phyloP scores from a whole-genome alignment of 1,284 basidiomycete genomes.

The Calocybe gambosa region DNA sequence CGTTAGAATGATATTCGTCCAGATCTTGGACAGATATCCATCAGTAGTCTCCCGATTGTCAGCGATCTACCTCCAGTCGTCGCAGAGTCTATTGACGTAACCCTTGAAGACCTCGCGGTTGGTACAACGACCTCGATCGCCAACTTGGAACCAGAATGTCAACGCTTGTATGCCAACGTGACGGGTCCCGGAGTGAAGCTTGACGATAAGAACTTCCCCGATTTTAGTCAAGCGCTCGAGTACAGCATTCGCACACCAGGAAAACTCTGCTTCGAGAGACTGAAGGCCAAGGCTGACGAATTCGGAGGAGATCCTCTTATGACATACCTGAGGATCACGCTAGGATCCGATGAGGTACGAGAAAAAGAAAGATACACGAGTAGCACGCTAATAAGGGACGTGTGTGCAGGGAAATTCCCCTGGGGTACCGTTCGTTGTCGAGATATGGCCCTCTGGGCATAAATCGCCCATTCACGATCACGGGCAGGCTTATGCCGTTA shows the following conservation, averaged over 20 bases:
- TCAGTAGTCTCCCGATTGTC: conserved; percentile 10
- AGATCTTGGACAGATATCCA: conserved; percentile 4
- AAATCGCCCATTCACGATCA: conserved; percentile 19
- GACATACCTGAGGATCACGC: conserved; percentile 19
- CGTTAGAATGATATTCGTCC: conserved; percentile 1
- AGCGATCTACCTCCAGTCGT: conserved; percentile 15
- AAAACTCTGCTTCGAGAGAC: conserved; percentile 10
- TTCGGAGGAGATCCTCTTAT: conserved; percentile 10
- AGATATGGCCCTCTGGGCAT: conserved; percentile 21
- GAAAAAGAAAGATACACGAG: background rate
- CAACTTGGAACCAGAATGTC: conserved; percentile 18
- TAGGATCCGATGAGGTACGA: conserved; percentile 13
- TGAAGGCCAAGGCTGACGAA: conserved; percentile 10
- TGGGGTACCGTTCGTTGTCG: conserved; percentile 19
- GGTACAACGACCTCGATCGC: conserved; percentile 11
- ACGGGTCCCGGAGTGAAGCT: conserved; percentile 16
- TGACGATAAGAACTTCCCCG: conserved; percentile 16
- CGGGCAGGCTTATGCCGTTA: conserved; percentile 18
- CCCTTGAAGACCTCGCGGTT: conserved; percentile 15
- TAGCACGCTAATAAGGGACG: background rate
- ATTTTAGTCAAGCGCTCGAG: conserved; percentile 18
- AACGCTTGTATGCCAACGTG: conserved; percentile 19
- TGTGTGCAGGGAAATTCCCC: conserved; percentile 16
- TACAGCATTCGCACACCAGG: conserved; percentile 17
- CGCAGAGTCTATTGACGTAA: conserved; percentile 8